Conservation (phyloP, 352 stramenopile species). For the Phytopythium montanum region DNA sequence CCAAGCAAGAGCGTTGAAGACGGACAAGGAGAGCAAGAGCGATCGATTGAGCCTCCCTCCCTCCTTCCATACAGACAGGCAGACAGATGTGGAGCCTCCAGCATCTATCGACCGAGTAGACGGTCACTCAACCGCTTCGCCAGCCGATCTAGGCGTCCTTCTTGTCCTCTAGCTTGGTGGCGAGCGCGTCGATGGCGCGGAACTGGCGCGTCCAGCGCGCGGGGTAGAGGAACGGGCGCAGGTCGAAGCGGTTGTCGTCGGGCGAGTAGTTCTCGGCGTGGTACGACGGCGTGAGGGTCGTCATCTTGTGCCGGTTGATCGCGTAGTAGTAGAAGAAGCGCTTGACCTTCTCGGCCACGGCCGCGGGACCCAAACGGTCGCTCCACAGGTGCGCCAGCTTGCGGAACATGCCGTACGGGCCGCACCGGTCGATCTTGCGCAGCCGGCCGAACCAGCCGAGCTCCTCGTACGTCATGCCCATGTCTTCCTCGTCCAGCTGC, state of each 20-base stretch:
- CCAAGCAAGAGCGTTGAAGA: background rate
- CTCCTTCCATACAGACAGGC: background rate
- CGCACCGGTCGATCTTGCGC: constrained; percentile 95
- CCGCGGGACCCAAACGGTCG: constrained; percentile 62
- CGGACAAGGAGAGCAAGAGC: background rate
- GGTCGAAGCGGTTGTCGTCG: constrained; percentile 99
- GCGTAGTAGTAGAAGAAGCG: constrained; percentile 98
- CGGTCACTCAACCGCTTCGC: too few species aligned
- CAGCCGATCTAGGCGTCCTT: constrained; percentile 37
- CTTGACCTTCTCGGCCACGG: constrained; percentile 91
- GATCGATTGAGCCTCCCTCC: constrained; percentile 2
- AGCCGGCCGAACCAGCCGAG: constrained; percentile 94
- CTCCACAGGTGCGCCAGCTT: constrained; percentile 87
- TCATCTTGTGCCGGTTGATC: constrained; percentile 99
- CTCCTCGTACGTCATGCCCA: constrained; percentile 99
- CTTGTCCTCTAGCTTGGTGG: constrained; percentile 68
- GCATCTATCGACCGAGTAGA: background rate
- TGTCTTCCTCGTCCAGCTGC: constrained; percentile 98
- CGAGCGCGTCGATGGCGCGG: constrained; percentile 91
- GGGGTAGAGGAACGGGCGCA: constrained; percentile 98
- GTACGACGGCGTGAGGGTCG: constrained; percentile 97
- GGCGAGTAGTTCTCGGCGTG: constrained; percentile 98
- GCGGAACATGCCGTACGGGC: constrained; percentile 94
- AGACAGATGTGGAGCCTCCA: too few species aligned
- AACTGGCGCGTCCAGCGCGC: constrained; percentile 95